Conservation (phyloP, 192 early-diverging fungal genomes). For the Backusella luteola region DNA sequence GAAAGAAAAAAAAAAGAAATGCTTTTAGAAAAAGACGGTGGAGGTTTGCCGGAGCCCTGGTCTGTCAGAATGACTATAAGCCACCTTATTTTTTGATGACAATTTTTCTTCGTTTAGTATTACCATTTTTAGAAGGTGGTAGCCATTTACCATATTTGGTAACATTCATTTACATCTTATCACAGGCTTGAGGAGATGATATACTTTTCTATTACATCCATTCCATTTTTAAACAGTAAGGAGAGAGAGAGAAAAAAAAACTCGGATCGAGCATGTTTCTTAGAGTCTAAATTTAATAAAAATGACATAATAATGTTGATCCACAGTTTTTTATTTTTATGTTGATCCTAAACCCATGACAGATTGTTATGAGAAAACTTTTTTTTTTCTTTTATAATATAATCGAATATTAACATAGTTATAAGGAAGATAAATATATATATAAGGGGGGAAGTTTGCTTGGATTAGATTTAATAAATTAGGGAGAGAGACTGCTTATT, state of each 20-base stretch:
- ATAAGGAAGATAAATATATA: not conserved
- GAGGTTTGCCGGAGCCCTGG: constrained; percentile 1
- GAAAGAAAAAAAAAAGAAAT: not conserved
- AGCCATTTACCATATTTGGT: not conserved
- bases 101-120: not conserved
- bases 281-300: no score
- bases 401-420: not conserved
- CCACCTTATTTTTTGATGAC: not conserved
- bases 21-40: not conserved
- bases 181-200: no score
- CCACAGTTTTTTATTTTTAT: no score
- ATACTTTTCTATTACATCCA: no score
- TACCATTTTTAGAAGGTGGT: not conserved
- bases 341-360: not conserved
- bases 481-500: not conserved
- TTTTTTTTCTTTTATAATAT: not conserved
- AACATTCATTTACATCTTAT: not conserved
- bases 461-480: constrained; percentile 2
- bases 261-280: no score
- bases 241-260: no score
- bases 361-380: not conserved
- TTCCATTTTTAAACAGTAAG: no score
- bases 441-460: not conserved
- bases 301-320: no score
- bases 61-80: not conserved